A percentile compares a stretch with the other conserved stretches of the same genome.
Evolutionary conservation across 768 basidiomycete species (phyloP).

Genomic region (Lentinula guzmanii): DNA sequence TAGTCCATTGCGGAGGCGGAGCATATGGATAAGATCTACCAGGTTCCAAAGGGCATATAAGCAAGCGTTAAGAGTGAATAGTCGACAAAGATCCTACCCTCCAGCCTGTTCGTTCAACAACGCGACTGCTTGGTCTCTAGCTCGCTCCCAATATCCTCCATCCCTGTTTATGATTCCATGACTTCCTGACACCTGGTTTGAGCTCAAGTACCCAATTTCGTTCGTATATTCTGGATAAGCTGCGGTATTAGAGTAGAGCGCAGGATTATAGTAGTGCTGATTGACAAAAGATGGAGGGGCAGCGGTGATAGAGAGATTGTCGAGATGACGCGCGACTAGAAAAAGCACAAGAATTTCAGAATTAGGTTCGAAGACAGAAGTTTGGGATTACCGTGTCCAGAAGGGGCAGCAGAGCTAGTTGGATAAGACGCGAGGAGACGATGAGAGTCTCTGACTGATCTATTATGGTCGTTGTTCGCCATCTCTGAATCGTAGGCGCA

Average conservation of each 20-base stretch:
- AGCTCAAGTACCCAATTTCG: conserved; percentile 51
- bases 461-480: conserved; percentile 2
- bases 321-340: conserved; percentile 62
- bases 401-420: conserved; percentile 71
- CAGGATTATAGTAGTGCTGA: conserved; percentile 47
- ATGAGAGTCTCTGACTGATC: conserved; percentile 61
- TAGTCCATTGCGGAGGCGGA: conserved; percentile 30
- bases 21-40: conserved; percentile 36
- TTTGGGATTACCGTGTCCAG: conserved; percentile 54
- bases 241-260: conserved; percentile 41
- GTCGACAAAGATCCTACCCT: conserved; percentile 31
- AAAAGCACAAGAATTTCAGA: conserved; percentile 14
- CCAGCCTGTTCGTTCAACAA: conserved; percentile 50
- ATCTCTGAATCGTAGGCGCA: background rate
- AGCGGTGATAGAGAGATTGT: conserved; percentile 50
- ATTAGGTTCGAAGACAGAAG: conserved; percentile 3
- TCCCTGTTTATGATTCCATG: conserved; percentile 16
- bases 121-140: conserved; percentile 55
- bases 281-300: conserved; percentile 61
- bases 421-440: conserved; percentile 63
- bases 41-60: conserved; percentile 7
- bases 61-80: conserved; percentile 10
- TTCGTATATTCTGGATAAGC: conserved; percentile 49
- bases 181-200: conserved; percentile 30
- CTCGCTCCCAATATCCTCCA: conserved; percentile 57